Percentiles rank a stretch among this genome's conserved stretches.
phyloP scores from a whole-genome alignment of 2,329 filamentous ascomycete species.

The Ilyonectria destructans region DNA sequence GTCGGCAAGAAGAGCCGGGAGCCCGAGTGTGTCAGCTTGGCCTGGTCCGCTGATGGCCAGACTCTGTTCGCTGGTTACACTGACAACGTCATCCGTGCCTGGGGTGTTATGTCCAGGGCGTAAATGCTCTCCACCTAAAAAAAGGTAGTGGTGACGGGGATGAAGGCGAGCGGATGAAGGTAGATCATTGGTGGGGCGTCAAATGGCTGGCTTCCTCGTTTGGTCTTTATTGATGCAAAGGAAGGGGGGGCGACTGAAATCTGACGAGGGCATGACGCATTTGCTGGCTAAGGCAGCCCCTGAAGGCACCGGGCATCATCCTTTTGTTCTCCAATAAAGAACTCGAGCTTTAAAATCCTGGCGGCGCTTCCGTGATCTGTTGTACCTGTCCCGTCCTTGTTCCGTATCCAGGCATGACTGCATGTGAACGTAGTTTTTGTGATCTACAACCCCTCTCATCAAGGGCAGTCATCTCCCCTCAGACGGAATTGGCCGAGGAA shows the following conservation, averaged over 20 bases:
- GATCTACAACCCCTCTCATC: no score
- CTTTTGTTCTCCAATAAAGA: slow-evolving; percentile 60
- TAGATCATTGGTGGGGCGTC: slow-evolving; percentile 65
- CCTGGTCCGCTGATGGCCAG: slow-evolving; percentile 98
- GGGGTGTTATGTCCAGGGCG: slow-evolving; percentile 97
- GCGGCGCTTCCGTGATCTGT: slow-evolving; percentile 19
- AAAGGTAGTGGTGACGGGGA: slow-evolving; percentile 46
- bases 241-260: slow-evolving; percentile 54
- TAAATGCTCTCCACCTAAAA: slow-evolving; percentile 63
- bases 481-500: neutral
- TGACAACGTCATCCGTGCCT: slow-evolving; percentile 98
- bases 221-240: slow-evolving; percentile 62
- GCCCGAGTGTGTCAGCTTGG: slow-evolving; percentile 97
- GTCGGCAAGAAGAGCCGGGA: slow-evolving; percentile 99
- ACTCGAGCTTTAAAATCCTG: slow-evolving; percentile 51
- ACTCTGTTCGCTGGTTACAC: slow-evolving; percentile 99
- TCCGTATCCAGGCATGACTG: neutral
- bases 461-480: neutral
- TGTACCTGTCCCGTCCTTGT: slow-evolving; percentile 39
- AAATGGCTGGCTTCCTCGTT: slow-evolving; percentile 64
- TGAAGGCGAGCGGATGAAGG: slow-evolving; percentile 53
- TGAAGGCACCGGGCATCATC: slow-evolving; percentile 59
- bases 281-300: slow-evolving; percentile 58
- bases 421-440: slow-evolving; percentile 47
- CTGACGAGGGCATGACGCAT: slow-evolving; percentile 57